These are phyloP conservation scores for Aristolochia fimbriata DNA, from an alignment of 164 flowering plant genomes.

Conservation along the genomic window DNA sequence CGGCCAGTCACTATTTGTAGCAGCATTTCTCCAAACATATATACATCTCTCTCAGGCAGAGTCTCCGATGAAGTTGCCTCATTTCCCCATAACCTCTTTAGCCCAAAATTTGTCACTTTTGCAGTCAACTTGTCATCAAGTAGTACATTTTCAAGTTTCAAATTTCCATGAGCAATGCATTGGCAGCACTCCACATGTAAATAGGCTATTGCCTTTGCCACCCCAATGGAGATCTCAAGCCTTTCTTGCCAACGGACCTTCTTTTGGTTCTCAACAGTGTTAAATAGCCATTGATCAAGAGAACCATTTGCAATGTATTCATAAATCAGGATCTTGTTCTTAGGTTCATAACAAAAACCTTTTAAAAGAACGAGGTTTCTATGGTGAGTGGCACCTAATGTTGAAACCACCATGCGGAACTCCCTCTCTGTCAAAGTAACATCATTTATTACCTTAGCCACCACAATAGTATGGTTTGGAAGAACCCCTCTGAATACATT, in stretches of 20 bases:
- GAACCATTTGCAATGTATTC: constrained; percentile 39
- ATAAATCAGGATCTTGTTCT: constrained; percentile 25
- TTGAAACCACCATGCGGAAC: constrained; percentile 32
- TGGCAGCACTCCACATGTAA: constrained; percentile 38
- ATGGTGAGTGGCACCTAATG: constrained; percentile 41
- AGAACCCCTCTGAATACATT: constrained; percentile 31
- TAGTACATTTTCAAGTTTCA: constrained; percentile 42
- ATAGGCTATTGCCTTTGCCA: constrained; percentile 43
- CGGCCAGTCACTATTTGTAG: constrained; percentile 26
- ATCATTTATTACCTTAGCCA: constrained; percentile 27
- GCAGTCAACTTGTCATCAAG: constrained; percentile 43
- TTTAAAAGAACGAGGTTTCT: constrained; percentile 37
- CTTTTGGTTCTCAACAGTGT: constrained; percentile 6
- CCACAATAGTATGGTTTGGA: constrained; percentile 23
- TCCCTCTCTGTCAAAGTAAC: constrained; percentile 32
- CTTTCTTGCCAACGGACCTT: constrained; percentile 23
- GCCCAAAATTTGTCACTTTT: constrained; percentile 40
- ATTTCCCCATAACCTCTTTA: constrained; percentile 16
- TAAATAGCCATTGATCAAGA: constrained; percentile 33
- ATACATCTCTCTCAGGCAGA: constrained; percentile 36
- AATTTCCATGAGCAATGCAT: constrained; percentile 42
- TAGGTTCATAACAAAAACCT: constrained; percentile 42
- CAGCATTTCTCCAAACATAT: constrained; percentile 37
- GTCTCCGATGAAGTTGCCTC: constrained; percentile 30
- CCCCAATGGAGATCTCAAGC: constrained; percentile 37